These are phyloP conservation scores for Lipomyces lipofer DNA, from an alignment of 805 yeast species.

Conservation along the genomic window DNA sequence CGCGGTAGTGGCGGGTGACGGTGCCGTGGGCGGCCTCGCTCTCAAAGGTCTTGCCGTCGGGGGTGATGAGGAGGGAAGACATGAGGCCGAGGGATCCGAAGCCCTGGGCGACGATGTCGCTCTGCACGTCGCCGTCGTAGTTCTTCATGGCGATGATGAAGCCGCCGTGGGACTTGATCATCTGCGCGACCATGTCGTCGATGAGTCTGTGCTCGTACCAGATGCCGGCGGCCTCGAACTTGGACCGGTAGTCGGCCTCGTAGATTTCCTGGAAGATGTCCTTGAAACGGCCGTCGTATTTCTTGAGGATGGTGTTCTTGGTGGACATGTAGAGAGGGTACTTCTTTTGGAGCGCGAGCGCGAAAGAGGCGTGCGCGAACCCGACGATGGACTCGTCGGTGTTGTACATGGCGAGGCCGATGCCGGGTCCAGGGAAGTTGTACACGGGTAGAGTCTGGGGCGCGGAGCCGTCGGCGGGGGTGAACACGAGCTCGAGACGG, in stretches of 20 bases:
- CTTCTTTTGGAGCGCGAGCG: constrained; percentile 75
- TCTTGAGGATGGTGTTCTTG: constrained; percentile 91
- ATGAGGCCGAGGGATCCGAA: constrained; percentile 94
- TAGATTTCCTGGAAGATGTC: constrained; percentile 85
- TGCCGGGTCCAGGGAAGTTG: constrained; percentile 71
- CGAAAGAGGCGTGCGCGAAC: constrained; percentile 91
- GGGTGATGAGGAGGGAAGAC: constrained; percentile 96
- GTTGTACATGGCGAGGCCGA: constrained; percentile 92
- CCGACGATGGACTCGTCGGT: constrained; percentile 88
- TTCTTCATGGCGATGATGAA: constrained; percentile 94
- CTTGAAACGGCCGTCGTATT: constrained; percentile 93
- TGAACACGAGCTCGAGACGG: constrained; percentile 70
- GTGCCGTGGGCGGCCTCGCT: constrained; percentile 99
- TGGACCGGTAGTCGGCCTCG: constrained; percentile 62
- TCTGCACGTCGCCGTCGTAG: constrained; percentile 97
- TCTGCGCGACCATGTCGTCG: constrained; percentile 99
- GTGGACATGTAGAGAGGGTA: constrained; percentile 84
- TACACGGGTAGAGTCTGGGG: constrained; percentile 60
- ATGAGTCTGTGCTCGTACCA: constrained; percentile 97
- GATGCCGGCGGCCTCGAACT: constrained; percentile 78
- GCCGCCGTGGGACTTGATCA: constrained; percentile 95
- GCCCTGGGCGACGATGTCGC: constrained; percentile 97
- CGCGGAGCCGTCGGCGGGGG: constrained; percentile 63
- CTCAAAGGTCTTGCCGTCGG: constrained; percentile 95
- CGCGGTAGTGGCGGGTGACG: constrained; percentile 95